Evolutionary conservation across 2,329 filamentous ascomycete genomes (phyloP).

Genomic region (Aspergillus spinulosporus): DNA sequence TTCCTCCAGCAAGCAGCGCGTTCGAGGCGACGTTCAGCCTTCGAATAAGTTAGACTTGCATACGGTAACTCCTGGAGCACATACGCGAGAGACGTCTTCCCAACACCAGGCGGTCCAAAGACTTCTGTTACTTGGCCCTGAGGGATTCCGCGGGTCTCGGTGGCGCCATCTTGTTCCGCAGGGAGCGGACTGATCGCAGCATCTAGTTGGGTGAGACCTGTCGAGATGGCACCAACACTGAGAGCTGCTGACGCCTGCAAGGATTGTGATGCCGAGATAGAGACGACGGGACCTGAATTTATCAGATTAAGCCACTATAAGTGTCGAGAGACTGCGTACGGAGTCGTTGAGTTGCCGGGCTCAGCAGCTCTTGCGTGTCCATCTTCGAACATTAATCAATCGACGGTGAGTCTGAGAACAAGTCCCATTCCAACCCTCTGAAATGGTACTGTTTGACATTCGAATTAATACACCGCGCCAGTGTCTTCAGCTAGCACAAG

Average conservation of each 20-base stretch:
- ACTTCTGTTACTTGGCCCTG: conserved; percentile 81
- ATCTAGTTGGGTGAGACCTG: conserved; percentile 53
- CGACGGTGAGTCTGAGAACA: not conserved
- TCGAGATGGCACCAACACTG: conserved; percentile 32
- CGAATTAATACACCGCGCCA: no score
- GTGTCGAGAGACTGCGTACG: conserved; percentile 26
- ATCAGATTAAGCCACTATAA: conserved; percentile 1
- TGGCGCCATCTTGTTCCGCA: conserved; percentile 17
- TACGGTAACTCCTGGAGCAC: conserved; percentile 30
- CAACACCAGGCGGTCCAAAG: conserved; percentile 81
- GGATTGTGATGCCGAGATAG: conserved; percentile 40
- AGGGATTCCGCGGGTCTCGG: conserved; percentile 59
- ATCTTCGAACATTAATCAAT: conserved; percentile 17
- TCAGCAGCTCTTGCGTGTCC: conserved; percentile 32
- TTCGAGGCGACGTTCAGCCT: conserved; percentile 71
- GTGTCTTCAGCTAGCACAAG: no score
- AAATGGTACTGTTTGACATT: no score
- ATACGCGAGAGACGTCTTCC: conserved; percentile 82
- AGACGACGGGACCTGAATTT: conserved; percentile 33
- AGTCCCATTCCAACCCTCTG: not conserved
- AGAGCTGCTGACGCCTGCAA: conserved; percentile 30
- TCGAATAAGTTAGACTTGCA: conserved; percentile 22
- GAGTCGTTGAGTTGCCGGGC: conserved; percentile 32
- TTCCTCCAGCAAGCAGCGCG: conserved; percentile 60
- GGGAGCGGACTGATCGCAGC: conserved; percentile 25